Base-by-base conservation (phyloP, 2,329 filamentous ascomycete species). In the Aspergillus carbonarius region DNA sequence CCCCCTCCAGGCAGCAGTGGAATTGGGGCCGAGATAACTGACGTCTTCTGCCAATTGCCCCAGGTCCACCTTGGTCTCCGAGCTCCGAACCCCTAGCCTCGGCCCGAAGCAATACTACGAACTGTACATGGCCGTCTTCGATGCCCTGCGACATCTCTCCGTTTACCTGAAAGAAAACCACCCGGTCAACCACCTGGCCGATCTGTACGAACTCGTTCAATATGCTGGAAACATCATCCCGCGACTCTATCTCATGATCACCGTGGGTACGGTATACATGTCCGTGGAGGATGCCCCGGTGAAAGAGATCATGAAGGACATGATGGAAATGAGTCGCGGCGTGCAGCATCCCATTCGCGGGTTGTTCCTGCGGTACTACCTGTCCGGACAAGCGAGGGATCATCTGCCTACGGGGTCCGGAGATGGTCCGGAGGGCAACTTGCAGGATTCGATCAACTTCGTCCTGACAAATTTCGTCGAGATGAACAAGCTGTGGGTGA, bases 41-140 rank as follows among this genome's bases (percentile, higher is more conserved):
- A 25, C 17, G 65, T 61, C 63, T 64, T n/a, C 5, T n/a, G 62
- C 61, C 60, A 63, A 62, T 62, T 60, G 58, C 40, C 48, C 42
- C 55, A 98, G 95, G 79, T 99, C 95, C 42, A 99, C 95, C 18
- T 86, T 99, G 63, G 93, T 99, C 61, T 97, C 95, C n/a, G 95
- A 99, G 78, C 86, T 99, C 70, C 92, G 95, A 68, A 99, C 95
- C 4, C 96, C 93, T 76, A 97, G 91, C 70, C 85, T 99, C 53
- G 92, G 95, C n/a, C 95, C 95, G 34, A 99, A 99, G 78, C 95
- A 99, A 78, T 99, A 99, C 82, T 99, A 99, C 78, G 96, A 99
- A 81, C 86, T 99, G 59, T 99, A 99, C 81, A 99, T 99, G 95
- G 87, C 95, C 65, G 92, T 99, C 63, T 99, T 99, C 78, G 95